Evolutionary conservation across 2,329 filamentous ascomycete species (phyloP).

Genomic region (Aspergillus novoparasiticus): DNA sequence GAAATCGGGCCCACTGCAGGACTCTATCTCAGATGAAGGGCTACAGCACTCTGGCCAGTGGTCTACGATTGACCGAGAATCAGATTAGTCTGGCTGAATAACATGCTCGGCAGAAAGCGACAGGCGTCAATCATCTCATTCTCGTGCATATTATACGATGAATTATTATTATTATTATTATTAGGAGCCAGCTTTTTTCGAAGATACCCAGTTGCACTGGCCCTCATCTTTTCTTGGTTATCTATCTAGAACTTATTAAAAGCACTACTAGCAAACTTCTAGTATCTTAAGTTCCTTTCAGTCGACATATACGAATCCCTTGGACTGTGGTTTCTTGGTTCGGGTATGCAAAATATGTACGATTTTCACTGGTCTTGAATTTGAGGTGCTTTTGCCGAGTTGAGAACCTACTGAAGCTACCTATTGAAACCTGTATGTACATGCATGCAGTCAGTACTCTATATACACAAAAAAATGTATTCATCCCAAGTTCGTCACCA

Average conservation of each 20-base stretch:
- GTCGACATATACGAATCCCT: not conserved
- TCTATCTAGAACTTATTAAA: not conserved
- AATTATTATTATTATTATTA: not conserved
- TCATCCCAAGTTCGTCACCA: not conserved
- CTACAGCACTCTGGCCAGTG: constrained; percentile 42
- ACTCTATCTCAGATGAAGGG: constrained; percentile 35
- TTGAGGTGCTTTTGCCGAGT: not conserved
- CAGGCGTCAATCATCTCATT: not conserved
- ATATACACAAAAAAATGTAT: not conserved
- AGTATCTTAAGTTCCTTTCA: not conserved
- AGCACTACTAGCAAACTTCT: not conserved
- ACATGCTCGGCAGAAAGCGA: constrained; percentile 1
- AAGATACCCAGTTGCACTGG: constrained; percentile 10
- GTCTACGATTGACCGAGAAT: constrained; percentile 38
- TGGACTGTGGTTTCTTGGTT: not conserved
- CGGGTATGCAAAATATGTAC: not conserved
- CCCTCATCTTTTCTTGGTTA: not conserved
- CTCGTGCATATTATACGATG: constrained; percentile 1
- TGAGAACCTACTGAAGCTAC: not conserved
- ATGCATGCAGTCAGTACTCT: not conserved
- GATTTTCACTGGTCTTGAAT: not conserved
- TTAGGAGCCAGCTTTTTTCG: not conserved
- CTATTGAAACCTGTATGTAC: not conserved
- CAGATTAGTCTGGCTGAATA: constrained; percentile 18
- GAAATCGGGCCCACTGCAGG: constrained; percentile 27